Conservation (phyloP, 2,329 filamentous ascomycete genomes). For the Daldinia sp. region DNA sequence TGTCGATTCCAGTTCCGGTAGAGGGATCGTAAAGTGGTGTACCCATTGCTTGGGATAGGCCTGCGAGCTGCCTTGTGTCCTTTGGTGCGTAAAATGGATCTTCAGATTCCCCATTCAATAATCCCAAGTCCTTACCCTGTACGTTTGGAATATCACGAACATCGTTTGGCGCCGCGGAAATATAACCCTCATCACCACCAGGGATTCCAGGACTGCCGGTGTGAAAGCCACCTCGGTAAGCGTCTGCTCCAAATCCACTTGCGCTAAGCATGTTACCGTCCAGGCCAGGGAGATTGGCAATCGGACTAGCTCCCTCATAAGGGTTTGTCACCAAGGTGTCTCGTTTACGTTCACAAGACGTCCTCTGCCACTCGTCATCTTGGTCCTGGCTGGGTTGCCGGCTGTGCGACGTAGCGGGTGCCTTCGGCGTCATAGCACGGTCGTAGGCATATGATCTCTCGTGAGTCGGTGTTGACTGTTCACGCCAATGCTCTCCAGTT, state of each 20-base stretch:
- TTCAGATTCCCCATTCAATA: constrained; percentile 65
- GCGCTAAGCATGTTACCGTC: constrained; percentile 62
- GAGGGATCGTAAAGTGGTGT: constrained; percentile 92
- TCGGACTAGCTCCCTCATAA: constrained; percentile 73
- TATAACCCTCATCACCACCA: constrained; percentile 89
- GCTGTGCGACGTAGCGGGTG: constrained; percentile 61
- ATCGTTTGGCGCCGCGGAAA: constrained; percentile 76
- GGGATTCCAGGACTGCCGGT: constrained; percentile 70
- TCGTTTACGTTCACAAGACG: constrained; percentile 72
- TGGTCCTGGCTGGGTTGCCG: constrained; percentile 68
- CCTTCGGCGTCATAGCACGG: constrained; percentile 50
- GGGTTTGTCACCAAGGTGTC: constrained; percentile 76
- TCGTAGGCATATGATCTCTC: constrained; percentile 49
- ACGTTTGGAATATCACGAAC: constrained; percentile 63
- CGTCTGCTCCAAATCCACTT: constrained; percentile 53
- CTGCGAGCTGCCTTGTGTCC: constrained; percentile 79
- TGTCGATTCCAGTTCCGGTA: constrained; percentile 87
- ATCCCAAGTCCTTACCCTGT: constrained; percentile 69
- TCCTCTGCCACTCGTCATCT: constrained; percentile 74
- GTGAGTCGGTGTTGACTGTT: constrained; percentile 52
- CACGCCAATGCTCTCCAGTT: constrained; percentile 50
- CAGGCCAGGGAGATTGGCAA: constrained; percentile 66
- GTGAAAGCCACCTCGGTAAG: constrained; percentile 61
- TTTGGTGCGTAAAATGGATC: constrained; percentile 76
- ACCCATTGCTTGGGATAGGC: constrained; percentile 90